Conservation (phyloP, 495 filamentous ascomycete species). For the Lepidopterella palustris region DNA sequence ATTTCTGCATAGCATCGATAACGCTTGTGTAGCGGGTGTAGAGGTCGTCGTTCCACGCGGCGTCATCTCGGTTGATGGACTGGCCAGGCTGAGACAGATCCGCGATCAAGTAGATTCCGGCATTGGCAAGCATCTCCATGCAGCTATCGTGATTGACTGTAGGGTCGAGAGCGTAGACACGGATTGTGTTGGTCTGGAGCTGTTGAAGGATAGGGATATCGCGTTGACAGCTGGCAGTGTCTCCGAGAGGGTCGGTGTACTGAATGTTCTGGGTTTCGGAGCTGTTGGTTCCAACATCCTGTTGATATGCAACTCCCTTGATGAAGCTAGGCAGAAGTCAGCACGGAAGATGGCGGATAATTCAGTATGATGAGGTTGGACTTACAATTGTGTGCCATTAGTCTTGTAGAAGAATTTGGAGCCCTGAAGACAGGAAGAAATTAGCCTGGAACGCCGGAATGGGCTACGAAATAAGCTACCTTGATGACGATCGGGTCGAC, state of each 20-base stretch:
- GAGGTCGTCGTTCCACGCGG: constrained; percentile 67
- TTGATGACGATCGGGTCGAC: constrained; percentile 41
- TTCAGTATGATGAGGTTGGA: not conserved
- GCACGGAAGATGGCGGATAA: not conserved
- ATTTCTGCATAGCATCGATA: constrained; percentile 69
- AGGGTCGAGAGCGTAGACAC: constrained; percentile 87
- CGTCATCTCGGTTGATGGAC: constrained; percentile 78
- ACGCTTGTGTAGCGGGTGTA: constrained; percentile 77
- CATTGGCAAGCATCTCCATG: constrained; percentile 74
- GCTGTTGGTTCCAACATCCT: constrained; percentile 47
- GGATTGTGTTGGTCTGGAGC: constrained; percentile 81
- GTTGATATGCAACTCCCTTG: constrained; percentile 84
- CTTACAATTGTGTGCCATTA: constrained; percentile 74
- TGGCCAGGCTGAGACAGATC: constrained; percentile 72
- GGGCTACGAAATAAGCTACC: not conserved
- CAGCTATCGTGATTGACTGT: constrained; percentile 69
- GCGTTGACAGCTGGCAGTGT: constrained; percentile 61
- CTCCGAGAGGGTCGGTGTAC: constrained; percentile 66
- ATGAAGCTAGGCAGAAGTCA: constrained; percentile 49
- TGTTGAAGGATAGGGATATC: constrained; percentile 76
- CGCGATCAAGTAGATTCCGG: constrained; percentile 89
- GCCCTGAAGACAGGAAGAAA: constrained; percentile 40
- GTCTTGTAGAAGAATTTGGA: constrained; percentile 75
- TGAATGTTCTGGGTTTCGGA: constrained; percentile 31
- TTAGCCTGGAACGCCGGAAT: not conserved